Evolutionary conservation across 441 rosid genomes (phyloP).

Genomic region (Croton laevigatus): DNA sequence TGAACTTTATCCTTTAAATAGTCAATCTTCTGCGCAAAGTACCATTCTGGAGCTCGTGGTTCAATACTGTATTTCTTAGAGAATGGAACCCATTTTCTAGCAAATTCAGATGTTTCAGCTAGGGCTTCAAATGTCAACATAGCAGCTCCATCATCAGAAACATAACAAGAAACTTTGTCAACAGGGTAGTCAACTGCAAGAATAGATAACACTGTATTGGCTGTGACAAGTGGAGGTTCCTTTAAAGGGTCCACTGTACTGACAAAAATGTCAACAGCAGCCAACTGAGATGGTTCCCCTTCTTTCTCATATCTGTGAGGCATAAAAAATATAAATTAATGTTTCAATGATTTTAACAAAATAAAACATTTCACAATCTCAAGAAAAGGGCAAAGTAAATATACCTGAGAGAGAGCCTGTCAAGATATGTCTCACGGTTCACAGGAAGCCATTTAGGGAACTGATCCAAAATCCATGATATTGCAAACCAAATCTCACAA

Average conservation of each 20-base stretch:
- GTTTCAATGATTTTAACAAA: not conserved
- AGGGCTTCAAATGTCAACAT: conserved; percentile 38
- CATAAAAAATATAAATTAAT: not conserved
- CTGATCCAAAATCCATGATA: conserved; percentile 46
- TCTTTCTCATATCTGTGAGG: conserved; percentile 34
- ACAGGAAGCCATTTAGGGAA: conserved; percentile 50
- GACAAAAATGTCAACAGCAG: conserved; percentile 39
- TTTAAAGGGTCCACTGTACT: conserved; percentile 42
- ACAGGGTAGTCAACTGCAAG: conserved; percentile 40
- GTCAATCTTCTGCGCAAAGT: conserved; percentile 32
- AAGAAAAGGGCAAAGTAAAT: not conserved
- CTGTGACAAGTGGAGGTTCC: conserved; percentile 40
- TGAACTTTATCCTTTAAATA: conserved; percentile 37
- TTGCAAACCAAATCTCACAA: conserved; percentile 45
- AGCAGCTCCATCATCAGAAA: conserved; percentile 41
- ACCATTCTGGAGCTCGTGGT: conserved; percentile 40
- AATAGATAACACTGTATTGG: conserved; percentile 35
- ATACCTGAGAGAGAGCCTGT: conserved; percentile 40
- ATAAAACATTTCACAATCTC: not conserved
- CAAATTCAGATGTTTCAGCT: conserved; percentile 37
- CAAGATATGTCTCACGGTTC: conserved; percentile 45
- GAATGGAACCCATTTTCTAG: conserved; percentile 40
- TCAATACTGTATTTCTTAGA: conserved; percentile 35
- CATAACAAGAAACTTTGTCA: conserved; percentile 40
- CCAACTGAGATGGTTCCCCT: conserved; percentile 37